Percentiles rank a stretch among this genome's conserved stretches.
phyloP scores from a whole-genome alignment of 1,284 basidiomycete genomes.

The Rhodotorula sp. region DNA sequence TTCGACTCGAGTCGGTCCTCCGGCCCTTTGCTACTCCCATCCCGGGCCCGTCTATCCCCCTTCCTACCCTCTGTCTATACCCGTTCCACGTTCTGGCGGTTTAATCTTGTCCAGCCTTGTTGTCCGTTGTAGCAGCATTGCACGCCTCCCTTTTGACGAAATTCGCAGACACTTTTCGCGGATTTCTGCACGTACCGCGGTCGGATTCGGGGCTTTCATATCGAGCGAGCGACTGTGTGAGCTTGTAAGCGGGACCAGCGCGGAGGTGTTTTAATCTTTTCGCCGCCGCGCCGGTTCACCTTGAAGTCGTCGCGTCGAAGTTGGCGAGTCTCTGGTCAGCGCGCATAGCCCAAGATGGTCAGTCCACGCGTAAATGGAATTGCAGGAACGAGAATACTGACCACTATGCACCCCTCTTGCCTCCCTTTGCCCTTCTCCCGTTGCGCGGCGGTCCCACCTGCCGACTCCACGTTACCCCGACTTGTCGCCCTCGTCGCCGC shows the following conservation, averaged over 20 bases:
- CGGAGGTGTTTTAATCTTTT: too few species aligned
- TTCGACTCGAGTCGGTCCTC: too few species aligned
- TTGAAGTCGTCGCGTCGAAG: too few species aligned
- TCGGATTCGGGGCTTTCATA: too few species aligned
- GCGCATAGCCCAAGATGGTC: too few species aligned
- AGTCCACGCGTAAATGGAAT: too few species aligned
- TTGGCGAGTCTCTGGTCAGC: too few species aligned
- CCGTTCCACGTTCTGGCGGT: not conserved
- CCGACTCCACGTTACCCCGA: conserved; percentile 12
- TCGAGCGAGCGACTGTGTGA: too few species aligned
- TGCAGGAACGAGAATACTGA: not conserved
- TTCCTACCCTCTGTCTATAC: not conserved
- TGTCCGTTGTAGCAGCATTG: conserved; percentile 12
- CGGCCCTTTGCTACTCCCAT: too few species aligned
- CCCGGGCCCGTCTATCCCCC: not conserved
- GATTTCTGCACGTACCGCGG: too few species aligned
- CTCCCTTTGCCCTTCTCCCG: not conserved
- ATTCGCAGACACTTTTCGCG: not conserved
- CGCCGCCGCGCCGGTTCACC: too few species aligned
- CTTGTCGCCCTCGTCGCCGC: not conserved
- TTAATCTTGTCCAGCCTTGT: not conserved
- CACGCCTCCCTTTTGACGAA: not conserved
- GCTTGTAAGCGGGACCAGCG: too few species aligned
- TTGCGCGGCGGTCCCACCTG: not conserved
- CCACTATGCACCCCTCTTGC: not conserved